Conservation (phyloP, 2,329 filamentous ascomycete genomes). For the Arthrobotrys musiformis region DNA sequence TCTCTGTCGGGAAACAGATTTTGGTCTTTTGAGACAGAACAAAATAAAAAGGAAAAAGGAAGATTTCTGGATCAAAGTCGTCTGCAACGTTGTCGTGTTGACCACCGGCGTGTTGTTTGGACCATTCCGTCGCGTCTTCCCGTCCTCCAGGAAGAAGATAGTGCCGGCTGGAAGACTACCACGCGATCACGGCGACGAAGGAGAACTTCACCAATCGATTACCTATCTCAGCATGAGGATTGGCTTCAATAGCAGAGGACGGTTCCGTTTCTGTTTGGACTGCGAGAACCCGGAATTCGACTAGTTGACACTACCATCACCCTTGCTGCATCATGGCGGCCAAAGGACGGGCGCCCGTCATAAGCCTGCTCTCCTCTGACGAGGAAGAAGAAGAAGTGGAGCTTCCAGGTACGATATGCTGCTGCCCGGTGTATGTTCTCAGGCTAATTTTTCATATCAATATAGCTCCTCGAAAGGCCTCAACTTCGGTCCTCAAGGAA, state of each 20-base stretch:
- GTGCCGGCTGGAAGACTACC: no score
- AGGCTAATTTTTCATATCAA: not conserved
- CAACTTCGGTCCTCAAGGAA: conserved; percentile 17
- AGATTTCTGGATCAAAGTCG: conserved; percentile 1
- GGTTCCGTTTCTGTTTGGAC: not conserved
- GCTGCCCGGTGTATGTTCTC: not conserved
- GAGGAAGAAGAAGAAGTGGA: conserved; percentile 6
- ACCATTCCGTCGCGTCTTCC: conserved; percentile 41
- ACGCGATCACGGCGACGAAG: conserved; percentile 4
- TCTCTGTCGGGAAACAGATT: not conserved
- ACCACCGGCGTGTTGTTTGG: conserved; percentile 18
- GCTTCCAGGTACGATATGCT: conserved; percentile 14
- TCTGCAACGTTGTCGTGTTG: conserved; percentile 24
- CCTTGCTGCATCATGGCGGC: conserved; percentile 26
- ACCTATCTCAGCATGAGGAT: conserved; percentile 14
- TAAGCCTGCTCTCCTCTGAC: conserved; percentile 42
- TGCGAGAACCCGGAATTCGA: not conserved
- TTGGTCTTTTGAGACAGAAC: not conserved
- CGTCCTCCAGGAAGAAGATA: no score
- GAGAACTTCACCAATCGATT: not conserved
- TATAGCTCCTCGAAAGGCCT: conserved; percentile 23
- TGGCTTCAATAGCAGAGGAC: not conserved
- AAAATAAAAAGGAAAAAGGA: not conserved
- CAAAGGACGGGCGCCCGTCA: conserved; percentile 14
- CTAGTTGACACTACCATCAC: conserved; percentile 4